A percentile compares a stretch with the other conserved stretches of the same genome.
Evolutionary conservation across 1,284 basidiomycete genomes (phyloP).

Genomic region (Marasmius tenuissimus): DNA sequence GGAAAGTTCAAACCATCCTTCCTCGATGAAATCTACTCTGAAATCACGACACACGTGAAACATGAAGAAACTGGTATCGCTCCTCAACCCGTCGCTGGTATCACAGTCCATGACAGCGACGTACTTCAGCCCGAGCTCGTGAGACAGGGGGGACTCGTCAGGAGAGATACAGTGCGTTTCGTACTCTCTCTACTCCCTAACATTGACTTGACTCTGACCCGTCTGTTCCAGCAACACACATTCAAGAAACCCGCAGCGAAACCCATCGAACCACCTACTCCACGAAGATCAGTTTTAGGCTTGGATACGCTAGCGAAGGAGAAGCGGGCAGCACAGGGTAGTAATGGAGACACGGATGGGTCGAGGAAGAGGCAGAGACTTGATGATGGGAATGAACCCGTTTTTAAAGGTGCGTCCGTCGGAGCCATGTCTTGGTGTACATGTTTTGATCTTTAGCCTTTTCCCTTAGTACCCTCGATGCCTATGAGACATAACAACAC

Average conservation of each 20-base stretch:
- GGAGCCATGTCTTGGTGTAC: neutral
- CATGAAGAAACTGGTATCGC: conserved; percentile 59
- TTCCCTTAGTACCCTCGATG: conserved; percentile 65
- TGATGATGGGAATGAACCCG: conserved; percentile 60
- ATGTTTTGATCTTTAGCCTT: conserved; percentile 3
- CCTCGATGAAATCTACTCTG: conserved; percentile 47
- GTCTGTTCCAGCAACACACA: conserved; percentile 71
- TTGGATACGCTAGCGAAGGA: conserved; percentile 86
- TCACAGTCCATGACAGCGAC: conserved; percentile 79
- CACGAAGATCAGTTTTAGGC: conserved; percentile 77
- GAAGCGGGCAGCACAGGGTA: conserved; percentile 63
- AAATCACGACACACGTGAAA: conserved; percentile 62
- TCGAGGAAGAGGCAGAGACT: conserved; percentile 67
- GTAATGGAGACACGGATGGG: conserved; percentile 40
- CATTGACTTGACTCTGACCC: too few relatives aligned
- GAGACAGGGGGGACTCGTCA: conserved; percentile 76
- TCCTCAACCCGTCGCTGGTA: conserved; percentile 65
- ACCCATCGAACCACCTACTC: conserved; percentile 71
- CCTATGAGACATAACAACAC: conserved; percentile 60
- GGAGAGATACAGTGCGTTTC: conserved; percentile 61
- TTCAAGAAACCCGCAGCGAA: conserved; percentile 70
- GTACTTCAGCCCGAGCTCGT: conserved; percentile 77
- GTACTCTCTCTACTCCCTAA: conserved; percentile 7
- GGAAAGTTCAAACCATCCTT: conserved; percentile 79
- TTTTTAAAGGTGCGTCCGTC: conserved; percentile 77